phyloP scores from a whole-genome alignment of 2,329 filamentous ascomycete genomes.

The Capronia epimyces region DNA sequence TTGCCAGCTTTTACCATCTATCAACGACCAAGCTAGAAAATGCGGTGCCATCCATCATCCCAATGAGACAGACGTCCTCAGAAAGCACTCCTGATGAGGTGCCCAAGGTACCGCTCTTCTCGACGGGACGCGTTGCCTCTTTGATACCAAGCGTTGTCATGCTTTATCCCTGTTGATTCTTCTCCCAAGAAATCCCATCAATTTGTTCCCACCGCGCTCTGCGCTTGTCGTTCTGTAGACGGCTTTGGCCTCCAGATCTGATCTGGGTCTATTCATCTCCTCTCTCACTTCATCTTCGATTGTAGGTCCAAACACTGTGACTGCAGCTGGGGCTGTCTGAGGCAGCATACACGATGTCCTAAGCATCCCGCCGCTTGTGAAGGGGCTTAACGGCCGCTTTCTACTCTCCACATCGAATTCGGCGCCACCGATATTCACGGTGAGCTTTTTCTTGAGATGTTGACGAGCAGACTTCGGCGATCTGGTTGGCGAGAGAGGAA shows the following conservation, averaged over 20 bases:
- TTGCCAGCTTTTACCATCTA: no score
- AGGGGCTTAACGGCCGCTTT: conserved; percentile 25
- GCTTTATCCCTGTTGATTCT: conserved; percentile 12
- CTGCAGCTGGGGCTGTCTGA: conserved; percentile 14
- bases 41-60: neutral
- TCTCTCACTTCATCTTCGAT: conserved; percentile 15
- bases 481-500: conserved; percentile 14
- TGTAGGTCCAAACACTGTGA: conserved; percentile 26
- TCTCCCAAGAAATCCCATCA: conserved; percentile 23
- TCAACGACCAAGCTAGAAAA: no score
- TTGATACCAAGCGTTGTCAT: neutral
- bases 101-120: neutral
- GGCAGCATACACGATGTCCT: conserved; percentile 16
- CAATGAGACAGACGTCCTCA: no score
- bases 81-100: neutral
- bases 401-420: conserved; percentile 18
- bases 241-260: conserved; percentile 1
- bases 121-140: neutral
- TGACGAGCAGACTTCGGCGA: conserved; percentile 11
- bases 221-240: conserved; percentile 14
- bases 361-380: conserved; percentile 25
- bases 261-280: conserved; percentile 1
- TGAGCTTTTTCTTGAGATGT: conserved; percentile 21
- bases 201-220: conserved; percentile 20
- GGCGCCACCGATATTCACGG: conserved; percentile 18